Evolutionary conservation across 2,329 filamentous ascomycete genomes (phyloP).

Genomic region (Phaeosphaeriaceae sp.): DNA sequence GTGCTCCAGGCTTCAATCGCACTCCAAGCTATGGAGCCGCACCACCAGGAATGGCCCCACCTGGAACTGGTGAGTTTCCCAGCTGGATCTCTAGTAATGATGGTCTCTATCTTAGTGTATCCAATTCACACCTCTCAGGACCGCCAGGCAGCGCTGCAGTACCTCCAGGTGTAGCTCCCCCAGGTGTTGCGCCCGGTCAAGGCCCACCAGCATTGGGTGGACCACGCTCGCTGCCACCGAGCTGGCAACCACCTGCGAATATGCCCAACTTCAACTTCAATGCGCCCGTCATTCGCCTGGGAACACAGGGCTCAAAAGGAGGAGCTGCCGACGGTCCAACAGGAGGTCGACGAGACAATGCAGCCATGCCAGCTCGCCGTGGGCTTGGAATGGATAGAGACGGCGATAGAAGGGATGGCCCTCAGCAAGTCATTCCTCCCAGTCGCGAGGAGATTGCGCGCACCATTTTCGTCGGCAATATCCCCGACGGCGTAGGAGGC

Average conservation of each 20-base stretch:
- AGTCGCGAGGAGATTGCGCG: constrained; percentile 89
- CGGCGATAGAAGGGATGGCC: constrained; percentile 68
- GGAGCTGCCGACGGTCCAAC: constrained; percentile 50
- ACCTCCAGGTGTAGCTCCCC: constrained; percentile 74
- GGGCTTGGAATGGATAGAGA: constrained; percentile 67
- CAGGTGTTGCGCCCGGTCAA: constrained; percentile 77
- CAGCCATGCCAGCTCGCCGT: constrained; percentile 47
- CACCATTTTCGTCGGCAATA: constrained; percentile 87
- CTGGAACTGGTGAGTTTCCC: constrained; percentile 74
- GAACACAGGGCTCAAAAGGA: constrained; percentile 74
- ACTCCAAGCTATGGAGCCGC: constrained; percentile 77
- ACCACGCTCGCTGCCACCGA: constrained; percentile 78
- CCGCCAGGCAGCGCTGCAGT: constrained; percentile 54
- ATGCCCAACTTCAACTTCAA: constrained; percentile 99
- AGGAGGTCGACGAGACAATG: constrained; percentile 56
- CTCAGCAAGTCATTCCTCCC: constrained; percentile 76
- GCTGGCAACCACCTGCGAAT: constrained; percentile 87
- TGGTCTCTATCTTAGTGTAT: no score
- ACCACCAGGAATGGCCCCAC: constrained; percentile 76
- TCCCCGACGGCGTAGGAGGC: constrained; percentile 77
- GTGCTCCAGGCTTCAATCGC: constrained; percentile 70
- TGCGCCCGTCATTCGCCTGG: constrained; percentile 92
- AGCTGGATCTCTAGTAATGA: not conserved
- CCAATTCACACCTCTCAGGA: constrained; percentile 9
- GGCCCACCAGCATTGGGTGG: constrained; percentile 77